phyloP scores from a whole-genome alignment of 768 basidiomycete genomes.

The Suillus paluster region DNA sequence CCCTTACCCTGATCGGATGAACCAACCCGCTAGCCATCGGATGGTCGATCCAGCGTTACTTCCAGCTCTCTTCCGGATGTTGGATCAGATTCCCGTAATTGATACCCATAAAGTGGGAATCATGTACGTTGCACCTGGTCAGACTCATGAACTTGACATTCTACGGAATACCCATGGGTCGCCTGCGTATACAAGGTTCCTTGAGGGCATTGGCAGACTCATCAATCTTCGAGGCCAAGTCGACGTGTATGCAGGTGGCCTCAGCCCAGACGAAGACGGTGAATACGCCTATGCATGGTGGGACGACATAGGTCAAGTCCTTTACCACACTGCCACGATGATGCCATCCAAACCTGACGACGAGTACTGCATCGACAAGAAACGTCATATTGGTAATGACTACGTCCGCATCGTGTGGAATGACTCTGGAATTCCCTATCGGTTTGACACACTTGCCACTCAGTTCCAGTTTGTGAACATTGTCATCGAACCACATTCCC shows the following conservation, averaged over 20 bases:
- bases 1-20: constrained; percentile 59
- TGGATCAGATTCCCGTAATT: constrained; percentile 91
- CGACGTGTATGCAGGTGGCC: constrained; percentile 91
- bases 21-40: constrained; percentile 40
- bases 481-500: constrained; percentile 91
- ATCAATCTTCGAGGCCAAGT: constrained; percentile 88
- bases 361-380: constrained; percentile 80
- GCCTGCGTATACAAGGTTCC: constrained; percentile 91
- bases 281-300: constrained; percentile 99
- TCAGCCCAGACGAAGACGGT: constrained; percentile 91
- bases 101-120: constrained; percentile 98
- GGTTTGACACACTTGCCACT: constrained; percentile 89
- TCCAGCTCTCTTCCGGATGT: constrained; percentile 59
- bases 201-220: constrained; percentile 86
- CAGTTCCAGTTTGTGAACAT: constrained; percentile 98
- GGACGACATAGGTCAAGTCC: constrained; percentile 95
- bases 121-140: constrained; percentile 93
- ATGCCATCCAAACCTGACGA: constrained; percentile 85
- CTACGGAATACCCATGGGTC: constrained; percentile 91
- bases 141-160: constrained; percentile 83
- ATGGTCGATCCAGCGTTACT: constrained; percentile 60
- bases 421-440: constrained; percentile 88
- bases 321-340: constrained; percentile 96
- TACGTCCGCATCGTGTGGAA: constrained; percentile 97
- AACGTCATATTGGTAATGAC: constrained; percentile 96